phyloP scores from a whole-genome alignment of 805 yeast genomes.

The Pichia occidentalis region DNA sequence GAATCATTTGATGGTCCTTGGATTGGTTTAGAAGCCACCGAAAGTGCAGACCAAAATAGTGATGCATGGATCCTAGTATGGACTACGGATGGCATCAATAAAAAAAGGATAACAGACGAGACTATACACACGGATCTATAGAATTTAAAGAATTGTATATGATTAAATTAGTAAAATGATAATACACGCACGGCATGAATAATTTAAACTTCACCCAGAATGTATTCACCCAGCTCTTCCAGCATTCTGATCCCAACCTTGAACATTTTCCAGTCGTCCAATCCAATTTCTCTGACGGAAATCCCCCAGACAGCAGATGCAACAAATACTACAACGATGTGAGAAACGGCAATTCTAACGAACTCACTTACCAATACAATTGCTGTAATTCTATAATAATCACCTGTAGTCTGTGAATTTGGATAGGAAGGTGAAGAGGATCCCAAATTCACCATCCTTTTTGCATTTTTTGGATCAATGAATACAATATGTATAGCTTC shows the following conservation, averaged over 20 bases:
- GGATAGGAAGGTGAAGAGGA: not conserved
- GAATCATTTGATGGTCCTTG: constrained; percentile 80
- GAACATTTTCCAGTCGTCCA: constrained; percentile 26
- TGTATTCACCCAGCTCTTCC: constrained; percentile 17
- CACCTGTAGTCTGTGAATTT: constrained; percentile 12
- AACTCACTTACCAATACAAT: constrained; percentile 23
- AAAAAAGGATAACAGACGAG: constrained; percentile 16
- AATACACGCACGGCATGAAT: too few relatives aligned
- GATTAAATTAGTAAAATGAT: constrained; percentile 1
- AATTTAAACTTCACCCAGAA: constrained; percentile 4
- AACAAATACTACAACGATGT: constrained; percentile 20
- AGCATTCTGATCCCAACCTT: constrained; percentile 18
- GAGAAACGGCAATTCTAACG: constrained; percentile 18
- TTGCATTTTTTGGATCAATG: constrained; percentile 14
- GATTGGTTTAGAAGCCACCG: constrained; percentile 58
- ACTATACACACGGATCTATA: not conserved
- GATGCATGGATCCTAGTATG: constrained; percentile 33
- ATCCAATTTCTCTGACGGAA: constrained; percentile 16
- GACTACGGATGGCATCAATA: constrained; percentile 30
- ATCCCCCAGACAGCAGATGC: constrained; percentile 19
- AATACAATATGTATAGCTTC: constrained; percentile 30
- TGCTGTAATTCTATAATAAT: constrained; percentile 26
- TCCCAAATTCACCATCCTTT: not conserved
- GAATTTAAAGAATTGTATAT: constrained; percentile 1
- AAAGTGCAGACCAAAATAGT: constrained; percentile 22